Percentiles rank a stretch among this genome's conserved stretches.
These are phyloP conservation scores for Candida railenensis DNA, from an alignment of 805 yeast species.

Conservation along the genomic window DNA sequence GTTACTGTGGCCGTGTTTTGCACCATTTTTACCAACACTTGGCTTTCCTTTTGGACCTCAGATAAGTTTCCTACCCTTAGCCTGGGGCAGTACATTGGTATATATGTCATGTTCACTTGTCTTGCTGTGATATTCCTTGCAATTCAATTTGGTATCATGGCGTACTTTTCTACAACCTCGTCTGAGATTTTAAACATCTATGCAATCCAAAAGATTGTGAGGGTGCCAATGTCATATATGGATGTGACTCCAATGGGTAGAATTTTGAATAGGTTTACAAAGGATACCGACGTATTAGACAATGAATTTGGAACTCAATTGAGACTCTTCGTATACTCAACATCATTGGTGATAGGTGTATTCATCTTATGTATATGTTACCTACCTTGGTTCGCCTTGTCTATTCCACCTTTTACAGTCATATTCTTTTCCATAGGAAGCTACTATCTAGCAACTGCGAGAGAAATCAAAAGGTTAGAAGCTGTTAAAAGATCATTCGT, in stretches of 20 bases:
- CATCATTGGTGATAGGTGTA: constrained; percentile 54
- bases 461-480: constrained; percentile 75
- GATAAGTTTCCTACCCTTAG: constrained; percentile 10
- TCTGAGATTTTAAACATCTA: constrained; percentile 13
- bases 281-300: constrained; percentile 24
- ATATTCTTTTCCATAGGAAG: constrained; percentile 44
- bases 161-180: constrained; percentile 14
- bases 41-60: constrained; percentile 24
- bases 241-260: constrained; percentile 27
- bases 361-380: constrained; percentile 63
- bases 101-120: constrained; percentile 16
- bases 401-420: constrained; percentile 50
- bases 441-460: constrained; percentile 65
- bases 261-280: constrained; percentile 23
- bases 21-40: constrained; percentile 18
- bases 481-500: constrained; percentile 67
- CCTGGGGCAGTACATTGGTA: constrained; percentile 14
- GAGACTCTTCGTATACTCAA: constrained; percentile 25
- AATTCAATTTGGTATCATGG: constrained; percentile 9
- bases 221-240: constrained; percentile 22
- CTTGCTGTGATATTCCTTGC: constrained; percentile 13
- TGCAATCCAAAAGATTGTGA: constrained; percentile 14
- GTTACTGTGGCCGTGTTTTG: constrained; percentile 13
- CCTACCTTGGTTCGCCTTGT: constrained; percentile 72
- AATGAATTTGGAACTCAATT: constrained; percentile 21